Evolutionary conservation across 805 yeast genomes (phyloP).

Genomic region (Pichia scutulata): DNA sequence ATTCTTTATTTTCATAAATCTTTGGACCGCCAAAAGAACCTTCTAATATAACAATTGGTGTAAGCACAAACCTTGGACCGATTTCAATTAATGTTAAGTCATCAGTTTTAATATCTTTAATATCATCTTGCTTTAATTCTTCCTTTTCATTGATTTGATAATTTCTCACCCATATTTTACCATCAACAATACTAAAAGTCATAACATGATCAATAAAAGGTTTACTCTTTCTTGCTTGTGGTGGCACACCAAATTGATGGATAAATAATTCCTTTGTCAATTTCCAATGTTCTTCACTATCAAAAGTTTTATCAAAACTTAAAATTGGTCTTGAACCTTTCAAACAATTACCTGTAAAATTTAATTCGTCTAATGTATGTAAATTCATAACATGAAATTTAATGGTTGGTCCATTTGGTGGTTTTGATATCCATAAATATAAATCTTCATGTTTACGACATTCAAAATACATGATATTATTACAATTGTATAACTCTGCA

Average conservation of each 20-base stretch:
- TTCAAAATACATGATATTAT: constrained; percentile 88
- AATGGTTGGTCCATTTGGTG: constrained; percentile 96
- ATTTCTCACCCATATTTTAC: constrained; percentile 91
- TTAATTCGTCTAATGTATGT: constrained; percentile 92
- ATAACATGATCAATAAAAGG: constrained; percentile 94
- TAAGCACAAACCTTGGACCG: constrained; percentile 93
- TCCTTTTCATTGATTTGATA: constrained; percentile 73
- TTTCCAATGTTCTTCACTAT: constrained; percentile 55
- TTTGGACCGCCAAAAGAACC: constrained; percentile 98
- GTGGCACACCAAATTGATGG: constrained; percentile 93
- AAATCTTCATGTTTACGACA: constrained; percentile 94
- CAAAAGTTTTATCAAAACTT: constrained; percentile 80
- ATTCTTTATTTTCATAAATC: constrained; percentile 93
- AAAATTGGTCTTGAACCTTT: constrained; percentile 92
- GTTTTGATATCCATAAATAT: constrained; percentile 90
- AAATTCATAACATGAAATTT: constrained; percentile 91
- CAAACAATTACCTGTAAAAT: constrained; percentile 93
- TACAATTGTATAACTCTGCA: constrained; percentile 95
- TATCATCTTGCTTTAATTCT: constrained; percentile 32
- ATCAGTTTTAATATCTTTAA: constrained; percentile 27
- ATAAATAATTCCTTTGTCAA: constrained; percentile 76
- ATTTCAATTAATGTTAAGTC: constrained; percentile 83
- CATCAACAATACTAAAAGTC: constrained; percentile 88
- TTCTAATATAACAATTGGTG: constrained; percentile 83
- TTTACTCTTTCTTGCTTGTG: constrained; percentile 81